Conservation (phyloP, 768 basidiomycete species). For the Fomitopsis serialis region DNA sequence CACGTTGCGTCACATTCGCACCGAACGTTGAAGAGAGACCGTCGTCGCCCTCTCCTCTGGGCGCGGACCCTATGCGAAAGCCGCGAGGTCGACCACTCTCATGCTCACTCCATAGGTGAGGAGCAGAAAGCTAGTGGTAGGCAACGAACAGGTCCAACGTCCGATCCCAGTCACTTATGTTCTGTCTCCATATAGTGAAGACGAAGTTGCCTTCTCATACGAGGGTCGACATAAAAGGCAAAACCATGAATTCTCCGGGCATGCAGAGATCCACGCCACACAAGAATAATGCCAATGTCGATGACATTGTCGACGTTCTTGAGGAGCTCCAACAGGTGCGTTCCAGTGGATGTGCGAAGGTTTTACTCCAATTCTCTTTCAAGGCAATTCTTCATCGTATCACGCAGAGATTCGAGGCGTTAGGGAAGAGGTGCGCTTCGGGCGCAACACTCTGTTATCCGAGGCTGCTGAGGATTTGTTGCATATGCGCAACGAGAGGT, state of each 20-base stretch:
- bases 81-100: no score
- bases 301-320: constrained; percentile 43
- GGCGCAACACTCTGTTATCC: constrained; percentile 41
- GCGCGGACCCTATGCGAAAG: no score
- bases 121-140: no score
- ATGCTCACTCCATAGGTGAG: no score
- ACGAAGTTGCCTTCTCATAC: neutral
- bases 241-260: neutral
- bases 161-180: no score
- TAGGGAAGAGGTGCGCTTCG: constrained; percentile 37
- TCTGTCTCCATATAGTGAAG: neutral
- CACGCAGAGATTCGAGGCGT: constrained; percentile 41
- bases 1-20: neutral
- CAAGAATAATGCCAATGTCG: constrained; percentile 11
- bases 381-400: constrained; percentile 48
- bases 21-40: neutral
- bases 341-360: neutral
- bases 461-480: constrained; percentile 40
- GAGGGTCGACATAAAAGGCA: neutral
- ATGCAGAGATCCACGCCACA: neutral
- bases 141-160: no score
- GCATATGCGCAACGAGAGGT: constrained; percentile 43
- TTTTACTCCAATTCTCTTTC: neutral
- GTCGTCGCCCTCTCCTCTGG: neutral
- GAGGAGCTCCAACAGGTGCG: constrained; percentile 43